These are phyloP conservation scores for Fusarium lateritium DNA, from an alignment of 2,329 filamentous ascomycete species.

Conservation along the genomic window DNA sequence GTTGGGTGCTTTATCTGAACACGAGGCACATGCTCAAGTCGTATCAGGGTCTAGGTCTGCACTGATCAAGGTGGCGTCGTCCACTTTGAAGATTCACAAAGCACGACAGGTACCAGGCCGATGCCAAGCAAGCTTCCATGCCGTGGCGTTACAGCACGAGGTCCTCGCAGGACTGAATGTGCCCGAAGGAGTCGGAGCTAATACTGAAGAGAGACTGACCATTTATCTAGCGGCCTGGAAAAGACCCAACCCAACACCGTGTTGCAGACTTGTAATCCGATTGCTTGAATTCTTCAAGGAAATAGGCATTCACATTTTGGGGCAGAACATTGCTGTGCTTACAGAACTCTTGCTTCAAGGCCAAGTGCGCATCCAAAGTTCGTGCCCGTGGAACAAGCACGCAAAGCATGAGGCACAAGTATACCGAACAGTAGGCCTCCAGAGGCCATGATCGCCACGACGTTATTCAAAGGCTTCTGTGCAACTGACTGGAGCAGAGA, in stretches of 20 bases:
- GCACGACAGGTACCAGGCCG: conserved; percentile 11
- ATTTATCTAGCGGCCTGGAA: conserved; percentile 5
- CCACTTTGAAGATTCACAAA: conserved; percentile 24
- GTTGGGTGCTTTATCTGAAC: conserved; percentile 35
- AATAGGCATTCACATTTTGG: neutral
- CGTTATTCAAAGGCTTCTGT: conserved; percentile 23
- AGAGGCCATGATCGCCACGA: conserved; percentile 23
- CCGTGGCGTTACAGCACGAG: conserved; percentile 8
- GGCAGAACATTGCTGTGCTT: conserved; percentile 9
- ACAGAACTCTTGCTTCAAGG: conserved; percentile 6
- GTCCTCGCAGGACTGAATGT: neutral
- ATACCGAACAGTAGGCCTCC: conserved; percentile 36
- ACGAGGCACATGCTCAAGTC: conserved; percentile 37
- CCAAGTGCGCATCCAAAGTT: conserved; percentile 28
- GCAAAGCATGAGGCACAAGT: conserved; percentile 30
- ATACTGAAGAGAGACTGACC: conserved; percentile 1
- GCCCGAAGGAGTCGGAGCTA: neutral
- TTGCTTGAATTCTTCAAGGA: neutral
- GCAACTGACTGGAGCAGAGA: conserved; percentile 13
- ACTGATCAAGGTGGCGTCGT: conserved; percentile 19
- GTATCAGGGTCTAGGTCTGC: conserved; percentile 22
- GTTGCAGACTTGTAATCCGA: conserved; percentile 9
- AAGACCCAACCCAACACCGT: neutral
- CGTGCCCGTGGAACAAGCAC: conserved; percentile 39
- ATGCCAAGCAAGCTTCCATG: conserved; percentile 7